Evolutionary conservation across 140 eudicot species (phyloP), one percentile per base, ranked within the genome.

Genomic region (Artemisia princeps): DNA sequence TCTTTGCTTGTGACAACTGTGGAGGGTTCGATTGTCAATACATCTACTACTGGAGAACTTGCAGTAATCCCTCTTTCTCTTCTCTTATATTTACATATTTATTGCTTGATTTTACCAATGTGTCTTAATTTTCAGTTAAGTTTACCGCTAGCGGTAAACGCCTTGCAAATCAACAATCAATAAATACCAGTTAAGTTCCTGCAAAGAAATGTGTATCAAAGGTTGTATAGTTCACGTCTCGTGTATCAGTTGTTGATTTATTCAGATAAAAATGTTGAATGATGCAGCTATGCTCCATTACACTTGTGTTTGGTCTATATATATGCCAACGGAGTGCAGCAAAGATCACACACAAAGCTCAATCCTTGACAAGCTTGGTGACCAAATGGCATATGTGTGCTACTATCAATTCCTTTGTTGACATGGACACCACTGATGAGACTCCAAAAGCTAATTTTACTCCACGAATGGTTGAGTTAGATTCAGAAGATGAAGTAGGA

Each of bases 341-440:
- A n/a, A 90, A 83, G 78, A 90, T 90, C 67, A 90, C 97, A 62
- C 94, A 87, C 76, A 83, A 79, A 66, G 97, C 95, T n/a, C 95
- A 84, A 51, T 71, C 94, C 2, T 77, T 90, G 20, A 83, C 89
- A 44, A 77, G 94, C 26, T 84, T 87, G 6, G 94, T 88, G 26
- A 80, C 95, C n/a, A 90, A 87, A 65, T 90, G 97, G 95, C 95
- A 90, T 46, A 78, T 76, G 1, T 87, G 94, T 62, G 89, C 94
- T 2, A 90, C 95, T 28, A 75, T 79, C n/a, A 76, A 71, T 60
- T 68, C 87, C 11, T 82, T 79, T 9, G 84, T 65, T 66, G 89
- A 73, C 51, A 53, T 62, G 61, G 70, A 62, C 44, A 16, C 14
- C 3, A 12, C 10, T 33, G 67, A 55, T n/a, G 88, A 81, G 57